Conservation (phyloP, 129 eudicot species). For the Escallonia herrerae region DNA sequence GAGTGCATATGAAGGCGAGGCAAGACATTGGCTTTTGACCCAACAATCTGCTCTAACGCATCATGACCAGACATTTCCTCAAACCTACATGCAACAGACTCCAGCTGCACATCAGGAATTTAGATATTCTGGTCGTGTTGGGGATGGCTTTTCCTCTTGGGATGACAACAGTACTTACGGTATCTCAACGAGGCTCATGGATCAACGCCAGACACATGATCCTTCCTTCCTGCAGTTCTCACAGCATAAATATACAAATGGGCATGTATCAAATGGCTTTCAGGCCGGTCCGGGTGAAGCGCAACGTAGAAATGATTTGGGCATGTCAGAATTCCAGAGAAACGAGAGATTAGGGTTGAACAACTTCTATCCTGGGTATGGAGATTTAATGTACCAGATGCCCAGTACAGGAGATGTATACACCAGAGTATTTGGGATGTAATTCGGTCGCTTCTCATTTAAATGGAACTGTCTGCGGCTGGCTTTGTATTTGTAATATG, state of each 20-base stretch:
- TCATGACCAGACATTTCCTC: slow-evolving; percentile 33
- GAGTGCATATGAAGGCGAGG: slow-evolving; percentile 34
- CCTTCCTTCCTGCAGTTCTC: slow-evolving; percentile 25
- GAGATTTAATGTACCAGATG: slow-evolving; percentile 50
- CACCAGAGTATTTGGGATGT: slow-evolving; percentile 69
- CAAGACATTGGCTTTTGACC: slow-evolving; percentile 47
- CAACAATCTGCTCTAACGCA: slow-evolving; percentile 41
- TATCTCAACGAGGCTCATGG: slow-evolving; percentile 20
- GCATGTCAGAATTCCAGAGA: slow-evolving; percentile 33
- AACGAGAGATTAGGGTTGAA: slow-evolving; percentile 47
- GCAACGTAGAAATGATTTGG: slow-evolving; percentile 42
- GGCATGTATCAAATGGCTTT: slow-evolving; percentile 27
- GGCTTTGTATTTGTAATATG: slow-evolving; percentile 4
- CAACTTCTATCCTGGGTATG: slow-evolving; percentile 50
- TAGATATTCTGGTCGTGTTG: slow-evolving; percentile 17
- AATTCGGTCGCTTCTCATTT: slow-evolving; percentile 7
- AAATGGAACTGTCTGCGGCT: not conserved
- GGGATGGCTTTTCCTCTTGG: slow-evolving; percentile 18
- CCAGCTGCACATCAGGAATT: slow-evolving; percentile 18
- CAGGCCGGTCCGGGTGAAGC: slow-evolving; percentile 26
- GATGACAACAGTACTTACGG: slow-evolving; percentile 23
- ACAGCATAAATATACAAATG: slow-evolving; percentile 39
- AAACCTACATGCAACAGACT: slow-evolving; percentile 31
- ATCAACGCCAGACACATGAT: slow-evolving; percentile 34
- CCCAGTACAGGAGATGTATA: slow-evolving; percentile 63